These are phyloP conservation scores for Sclerotinia subarctica DNA, from an alignment of 2,329 filamentous ascomycete species.

Conservation along the genomic window DNA sequence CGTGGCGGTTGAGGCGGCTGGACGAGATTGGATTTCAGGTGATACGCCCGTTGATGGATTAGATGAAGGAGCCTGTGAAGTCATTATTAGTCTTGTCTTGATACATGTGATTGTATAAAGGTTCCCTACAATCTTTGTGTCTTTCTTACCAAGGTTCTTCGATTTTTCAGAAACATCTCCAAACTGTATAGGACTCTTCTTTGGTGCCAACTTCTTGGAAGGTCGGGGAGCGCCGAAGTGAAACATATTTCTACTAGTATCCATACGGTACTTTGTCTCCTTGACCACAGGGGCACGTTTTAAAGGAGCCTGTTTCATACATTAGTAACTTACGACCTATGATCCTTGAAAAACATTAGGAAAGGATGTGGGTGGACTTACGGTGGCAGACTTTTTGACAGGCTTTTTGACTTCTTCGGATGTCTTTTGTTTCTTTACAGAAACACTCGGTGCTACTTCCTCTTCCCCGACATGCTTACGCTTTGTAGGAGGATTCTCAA, in stretches of 20 bases:
- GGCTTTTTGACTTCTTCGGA: not conserved
- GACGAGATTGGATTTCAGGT: not conserved
- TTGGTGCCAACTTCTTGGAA: not conserved
- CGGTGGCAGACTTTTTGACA: not conserved
- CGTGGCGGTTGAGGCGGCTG: not conserved
- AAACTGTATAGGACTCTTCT: not conserved
- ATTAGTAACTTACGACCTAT: not conserved
- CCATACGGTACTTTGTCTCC: not conserved
- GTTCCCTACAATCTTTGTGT: not conserved
- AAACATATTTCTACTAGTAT: not conserved
- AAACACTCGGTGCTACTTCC: not conserved
- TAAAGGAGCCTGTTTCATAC: not conserved
- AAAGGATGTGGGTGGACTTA: not conserved
- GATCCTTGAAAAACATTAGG: not conserved
- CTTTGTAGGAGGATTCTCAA: not conserved
- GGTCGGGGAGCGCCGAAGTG: not conserved
- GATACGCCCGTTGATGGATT: no score
- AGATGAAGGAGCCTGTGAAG: not conserved
- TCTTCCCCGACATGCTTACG: not conserved
- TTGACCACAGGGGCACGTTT: not conserved
- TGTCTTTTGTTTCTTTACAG: not conserved
- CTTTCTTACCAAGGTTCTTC: not conserved
- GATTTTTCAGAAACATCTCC: no score
- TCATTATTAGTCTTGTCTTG: not conserved
- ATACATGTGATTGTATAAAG: not conserved